A percentile compares a stretch with the other conserved stretches of the same genome.
phyloP scores from a whole-genome alignment of 1,284 basidiomycete genomes.

The Mycena sp. region DNA sequence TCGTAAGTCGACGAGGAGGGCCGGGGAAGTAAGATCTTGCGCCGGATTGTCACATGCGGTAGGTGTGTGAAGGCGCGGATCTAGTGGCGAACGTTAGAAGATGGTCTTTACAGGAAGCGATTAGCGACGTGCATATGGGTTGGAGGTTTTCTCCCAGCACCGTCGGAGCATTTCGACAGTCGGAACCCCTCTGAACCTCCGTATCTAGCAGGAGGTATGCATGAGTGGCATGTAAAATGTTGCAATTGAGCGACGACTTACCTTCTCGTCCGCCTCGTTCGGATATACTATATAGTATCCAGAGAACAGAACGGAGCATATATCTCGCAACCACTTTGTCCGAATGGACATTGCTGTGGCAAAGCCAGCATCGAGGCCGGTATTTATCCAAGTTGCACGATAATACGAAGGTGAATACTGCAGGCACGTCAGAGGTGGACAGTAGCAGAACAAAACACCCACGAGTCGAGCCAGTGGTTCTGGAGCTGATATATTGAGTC shows the following conservation, averaged over 20 bases:
- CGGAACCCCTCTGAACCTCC: conserved; percentile 90
- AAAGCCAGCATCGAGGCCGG: conserved; percentile 96
- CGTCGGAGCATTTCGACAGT: conserved; percentile 95
- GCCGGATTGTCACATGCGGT: conserved; percentile 72
- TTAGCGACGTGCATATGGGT: conserved; percentile 80
- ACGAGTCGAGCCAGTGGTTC: conserved; percentile 92
- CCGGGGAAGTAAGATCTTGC: conserved; percentile 84
- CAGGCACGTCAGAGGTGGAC: conserved; percentile 4
- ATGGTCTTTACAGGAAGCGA: conserved; percentile 37
- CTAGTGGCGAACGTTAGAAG: conserved; percentile 47
- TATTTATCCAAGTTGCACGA: conserved; percentile 95
- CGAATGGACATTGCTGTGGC: conserved; percentile 94
- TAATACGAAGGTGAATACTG: conserved; percentile 95
- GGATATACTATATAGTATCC: conserved; percentile 95
- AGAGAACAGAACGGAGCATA: conserved; percentile 87
- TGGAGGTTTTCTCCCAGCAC: conserved; percentile 97
- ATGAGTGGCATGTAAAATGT: too few species aligned
- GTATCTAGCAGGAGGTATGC: conserved; percentile 65
- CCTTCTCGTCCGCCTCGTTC: conserved; percentile 94
- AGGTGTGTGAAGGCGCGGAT: conserved; percentile 72
- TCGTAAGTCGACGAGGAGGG: conserved; percentile 81
- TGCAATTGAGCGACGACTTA: conserved; percentile 43
- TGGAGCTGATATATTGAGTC: conserved; percentile 67
- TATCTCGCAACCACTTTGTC: conserved; percentile 92
- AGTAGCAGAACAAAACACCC: conserved; percentile 38